A percentile compares a stretch with the other conserved stretches of the same genome.
Evolutionary conservation across 352 stramenopile genomes (phyloP).

Genomic region (Phytopythium helicoides): DNA sequence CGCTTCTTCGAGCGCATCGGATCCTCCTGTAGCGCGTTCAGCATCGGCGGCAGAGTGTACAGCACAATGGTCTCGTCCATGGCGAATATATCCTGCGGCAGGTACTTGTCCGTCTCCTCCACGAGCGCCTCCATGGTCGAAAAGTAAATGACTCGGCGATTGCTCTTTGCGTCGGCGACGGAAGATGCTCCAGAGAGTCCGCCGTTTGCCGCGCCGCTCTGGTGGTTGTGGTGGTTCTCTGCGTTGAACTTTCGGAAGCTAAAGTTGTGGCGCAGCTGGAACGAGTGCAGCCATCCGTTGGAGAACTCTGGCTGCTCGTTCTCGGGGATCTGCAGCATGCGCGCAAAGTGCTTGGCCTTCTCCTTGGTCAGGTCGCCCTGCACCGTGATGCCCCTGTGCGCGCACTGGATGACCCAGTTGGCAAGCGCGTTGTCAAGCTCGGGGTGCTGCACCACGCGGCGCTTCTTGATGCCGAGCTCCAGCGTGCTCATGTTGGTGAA

Average conservation of each 20-base stretch:
- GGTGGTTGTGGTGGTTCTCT: slow-evolving; percentile 33
- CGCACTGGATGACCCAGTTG: slow-evolving; percentile 88
- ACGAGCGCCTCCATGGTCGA: slow-evolving; percentile 59
- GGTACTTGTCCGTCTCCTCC: slow-evolving; percentile 72
- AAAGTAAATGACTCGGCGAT: slow-evolving; percentile 50
- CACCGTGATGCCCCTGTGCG: slow-evolving; percentile 70
- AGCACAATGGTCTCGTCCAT: slow-evolving; percentile 76
- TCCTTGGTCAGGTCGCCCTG: slow-evolving; percentile 85
- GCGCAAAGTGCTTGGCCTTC: slow-evolving; percentile 82
- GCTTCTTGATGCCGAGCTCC: slow-evolving; percentile 82
- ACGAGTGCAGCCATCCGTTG: slow-evolving; percentile 78
- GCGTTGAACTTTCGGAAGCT: slow-evolving; percentile 83
- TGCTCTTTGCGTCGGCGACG: slow-evolving; percentile 6
- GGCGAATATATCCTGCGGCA: slow-evolving; percentile 66
- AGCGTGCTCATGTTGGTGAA: slow-evolving; percentile 84
- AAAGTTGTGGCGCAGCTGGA: slow-evolving; percentile 82
- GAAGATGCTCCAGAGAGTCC: neutral
- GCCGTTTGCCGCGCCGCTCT: neutral
- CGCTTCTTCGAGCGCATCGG: slow-evolving; percentile 67
- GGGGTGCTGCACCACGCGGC: slow-evolving; percentile 77
- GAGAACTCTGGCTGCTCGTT: slow-evolving; percentile 79
- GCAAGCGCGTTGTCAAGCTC: slow-evolving; percentile 74
- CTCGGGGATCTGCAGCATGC: slow-evolving; percentile 76
- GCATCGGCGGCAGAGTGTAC: slow-evolving; percentile 63
- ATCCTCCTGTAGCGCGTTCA: slow-evolving; percentile 41